These are phyloP conservation scores for Chlorella sorokiniana DNA, from an alignment of 139 green algal species.

Conservation along the genomic window DNA sequence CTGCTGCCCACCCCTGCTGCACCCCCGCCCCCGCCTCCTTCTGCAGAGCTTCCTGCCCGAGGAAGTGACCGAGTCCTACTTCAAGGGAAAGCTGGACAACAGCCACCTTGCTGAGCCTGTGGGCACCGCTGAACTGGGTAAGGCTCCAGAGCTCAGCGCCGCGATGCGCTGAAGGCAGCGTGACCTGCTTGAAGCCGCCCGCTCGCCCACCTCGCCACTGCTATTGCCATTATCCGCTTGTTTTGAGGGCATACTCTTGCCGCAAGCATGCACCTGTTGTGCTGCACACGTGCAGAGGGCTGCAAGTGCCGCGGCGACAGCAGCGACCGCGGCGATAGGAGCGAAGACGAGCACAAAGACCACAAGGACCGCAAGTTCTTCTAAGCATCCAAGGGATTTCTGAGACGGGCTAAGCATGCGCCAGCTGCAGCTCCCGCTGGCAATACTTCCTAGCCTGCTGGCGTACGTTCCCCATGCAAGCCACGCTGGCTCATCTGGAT, in stretches of 20 bases:
- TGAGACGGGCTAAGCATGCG: too few species aligned
- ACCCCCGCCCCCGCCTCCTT: neutral
- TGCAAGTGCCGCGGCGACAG: constrained; percentile 2
- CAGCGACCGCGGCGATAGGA: too few species aligned
- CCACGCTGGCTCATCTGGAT: too few species aligned
- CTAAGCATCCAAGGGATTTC: too few species aligned
- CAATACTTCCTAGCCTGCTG: too few species aligned
- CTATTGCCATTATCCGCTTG: neutral
- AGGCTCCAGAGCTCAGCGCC: neutral
- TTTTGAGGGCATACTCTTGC: neutral
- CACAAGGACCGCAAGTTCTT: too few species aligned
- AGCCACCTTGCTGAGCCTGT: neutral
- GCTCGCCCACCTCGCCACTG: neutral
- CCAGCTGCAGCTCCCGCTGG: too few species aligned
- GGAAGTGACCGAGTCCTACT: neutral
- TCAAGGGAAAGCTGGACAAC: neutral
- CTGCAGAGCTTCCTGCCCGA: neutral
- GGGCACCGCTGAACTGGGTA: neutral
- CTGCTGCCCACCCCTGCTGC: neutral
- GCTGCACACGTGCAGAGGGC: neutral
- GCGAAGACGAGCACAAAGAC: too few species aligned
- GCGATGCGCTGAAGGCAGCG: neutral
- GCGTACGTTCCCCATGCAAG: too few species aligned
- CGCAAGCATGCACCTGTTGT: neutral
- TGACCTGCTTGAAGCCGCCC: neutral